Evolutionary conservation across 768 basidiomycete species (phyloP).

Genomic region (Russula griseocarnosa): DNA sequence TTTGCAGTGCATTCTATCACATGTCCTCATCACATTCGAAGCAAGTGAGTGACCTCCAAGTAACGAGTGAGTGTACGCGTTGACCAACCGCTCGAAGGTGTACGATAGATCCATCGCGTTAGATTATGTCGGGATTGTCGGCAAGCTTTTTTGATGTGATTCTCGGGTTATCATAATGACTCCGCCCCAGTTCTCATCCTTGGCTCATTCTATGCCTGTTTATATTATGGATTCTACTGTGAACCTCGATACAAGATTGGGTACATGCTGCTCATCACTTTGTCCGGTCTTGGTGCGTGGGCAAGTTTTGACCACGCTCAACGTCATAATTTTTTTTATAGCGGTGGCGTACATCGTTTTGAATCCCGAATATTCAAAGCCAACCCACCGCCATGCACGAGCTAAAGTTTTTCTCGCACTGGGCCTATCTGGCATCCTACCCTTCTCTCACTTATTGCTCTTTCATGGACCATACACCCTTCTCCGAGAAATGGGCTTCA

Average conservation of each 20-base stretch:
- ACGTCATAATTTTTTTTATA: slow-evolving; percentile 30
- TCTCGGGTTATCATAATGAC: slow-evolving; percentile 21
- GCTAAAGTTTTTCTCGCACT: slow-evolving; percentile 76
- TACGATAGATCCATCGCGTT: slow-evolving; percentile 56
- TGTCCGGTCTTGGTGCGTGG: slow-evolving; percentile 57
- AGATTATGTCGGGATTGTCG: slow-evolving; percentile 79
- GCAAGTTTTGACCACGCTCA: background rate
- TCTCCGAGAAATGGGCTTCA: slow-evolving; percentile 60
- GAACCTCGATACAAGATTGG: slow-evolving; percentile 49
- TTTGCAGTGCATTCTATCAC: slow-evolving; percentile 70
- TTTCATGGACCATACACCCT: slow-evolving; percentile 56
- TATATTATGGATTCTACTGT: slow-evolving; percentile 79
- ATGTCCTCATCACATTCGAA: slow-evolving; percentile 68
- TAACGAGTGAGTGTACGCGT: background rate
- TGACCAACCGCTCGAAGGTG: slow-evolving; percentile 41
- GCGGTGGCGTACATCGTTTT: slow-evolving; percentile 73
- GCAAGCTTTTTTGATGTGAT: slow-evolving; percentile 35
- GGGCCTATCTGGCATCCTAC: slow-evolving; percentile 65
- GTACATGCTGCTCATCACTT: slow-evolving; percentile 50
- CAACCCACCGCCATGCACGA: slow-evolving; percentile 69
- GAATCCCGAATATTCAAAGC: slow-evolving; percentile 70
- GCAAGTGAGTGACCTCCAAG: slow-evolving; percentile 42
- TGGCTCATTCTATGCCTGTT: slow-evolving; percentile 72
- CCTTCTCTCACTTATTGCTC: slow-evolving; percentile 59
- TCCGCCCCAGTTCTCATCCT: slow-evolving; percentile 52